Conservation (phyloP, 176 grass and related monocot genomes). For the Luzula sylvatica region DNA sequence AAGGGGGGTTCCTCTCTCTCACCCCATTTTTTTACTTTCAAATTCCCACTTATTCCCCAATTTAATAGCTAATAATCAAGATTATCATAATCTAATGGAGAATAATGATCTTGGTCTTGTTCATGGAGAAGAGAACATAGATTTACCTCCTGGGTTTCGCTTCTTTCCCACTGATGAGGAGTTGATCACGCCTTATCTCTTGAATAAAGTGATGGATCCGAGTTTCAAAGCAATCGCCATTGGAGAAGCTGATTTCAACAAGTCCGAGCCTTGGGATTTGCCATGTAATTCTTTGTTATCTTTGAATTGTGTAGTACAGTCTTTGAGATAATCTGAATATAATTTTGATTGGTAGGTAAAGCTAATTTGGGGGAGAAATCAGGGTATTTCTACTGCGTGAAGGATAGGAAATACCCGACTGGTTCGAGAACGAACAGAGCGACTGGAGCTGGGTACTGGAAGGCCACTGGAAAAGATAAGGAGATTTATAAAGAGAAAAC, state of each 20-base stretch:
- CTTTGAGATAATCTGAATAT: too few species aligned
- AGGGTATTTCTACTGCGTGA: slow-evolving; percentile 13
- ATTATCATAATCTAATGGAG: background rate
- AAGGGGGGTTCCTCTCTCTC: too few species aligned
- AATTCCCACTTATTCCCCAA: too few species aligned
- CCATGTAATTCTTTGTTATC: slow-evolving; percentile 25
- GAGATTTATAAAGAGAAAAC: slow-evolving; percentile 11
- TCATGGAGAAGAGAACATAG: slow-evolving; percentile 23
- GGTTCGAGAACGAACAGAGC: slow-evolving; percentile 15
- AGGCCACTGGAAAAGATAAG: slow-evolving; percentile 12
- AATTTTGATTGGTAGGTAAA: slow-evolving; percentile 4
- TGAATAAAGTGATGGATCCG: slow-evolving; percentile 30
- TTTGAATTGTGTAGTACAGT: background rate
- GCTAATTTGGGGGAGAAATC: slow-evolving; percentile 18
- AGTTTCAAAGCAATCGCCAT: slow-evolving; percentile 42
- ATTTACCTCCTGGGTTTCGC: slow-evolving; percentile 50
- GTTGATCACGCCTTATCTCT: slow-evolving; percentile 61
- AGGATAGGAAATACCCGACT: slow-evolving; percentile 11
- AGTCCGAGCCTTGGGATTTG: slow-evolving; percentile 66
- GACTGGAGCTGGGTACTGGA: slow-evolving; percentile 6
- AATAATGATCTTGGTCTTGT: background rate
- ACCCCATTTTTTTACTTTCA: too few species aligned
- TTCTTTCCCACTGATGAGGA: slow-evolving; percentile 73
- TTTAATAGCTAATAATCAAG: background rate
- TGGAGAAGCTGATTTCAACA: slow-evolving; percentile 67